These are phyloP conservation scores for Entomortierella beljakovae DNA, from an alignment of 192 early-diverging fungal species.

Conservation along the genomic window DNA sequence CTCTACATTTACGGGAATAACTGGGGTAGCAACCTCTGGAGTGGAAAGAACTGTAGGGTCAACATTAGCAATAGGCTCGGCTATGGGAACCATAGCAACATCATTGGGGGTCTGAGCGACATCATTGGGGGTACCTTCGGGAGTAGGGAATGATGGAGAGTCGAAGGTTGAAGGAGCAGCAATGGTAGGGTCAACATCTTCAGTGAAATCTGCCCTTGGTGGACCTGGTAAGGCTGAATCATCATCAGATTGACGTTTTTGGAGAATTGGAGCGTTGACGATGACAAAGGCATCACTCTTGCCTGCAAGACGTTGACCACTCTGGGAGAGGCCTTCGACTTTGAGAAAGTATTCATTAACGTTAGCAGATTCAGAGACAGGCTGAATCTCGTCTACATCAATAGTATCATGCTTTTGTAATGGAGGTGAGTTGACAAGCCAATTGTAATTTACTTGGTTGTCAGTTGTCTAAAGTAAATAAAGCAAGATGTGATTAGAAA, in stretches of 20 bases:
- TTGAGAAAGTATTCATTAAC: neutral
- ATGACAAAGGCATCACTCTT: neutral
- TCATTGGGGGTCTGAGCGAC: no score
- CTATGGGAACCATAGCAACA: no score
- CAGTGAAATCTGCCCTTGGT: neutral
- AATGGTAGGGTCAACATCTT: neutral
- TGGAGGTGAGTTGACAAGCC: neutral
- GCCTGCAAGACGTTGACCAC: neutral
- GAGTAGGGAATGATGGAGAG: no score
- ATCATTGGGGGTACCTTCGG: no score
- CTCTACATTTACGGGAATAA: no score
- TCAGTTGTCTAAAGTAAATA: neutral
- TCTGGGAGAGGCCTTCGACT: neutral
- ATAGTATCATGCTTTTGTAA: neutral
- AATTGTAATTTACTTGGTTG: neutral
- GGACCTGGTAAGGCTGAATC: neutral
- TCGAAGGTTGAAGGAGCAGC: neutral
- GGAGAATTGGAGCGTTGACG: neutral
- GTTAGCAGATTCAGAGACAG: no score
- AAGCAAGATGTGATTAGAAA: neutral
- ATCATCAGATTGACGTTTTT: neutral
- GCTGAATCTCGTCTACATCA: neutral
- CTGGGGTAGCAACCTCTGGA: neutral
- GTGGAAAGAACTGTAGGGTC: neutral
- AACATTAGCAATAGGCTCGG: no score